Evolutionary conservation across 371 early-diverging fungal species (phyloP), one percentile per base, ranked within the genome.

Genomic region (Syncephalis fuscata): DNA sequence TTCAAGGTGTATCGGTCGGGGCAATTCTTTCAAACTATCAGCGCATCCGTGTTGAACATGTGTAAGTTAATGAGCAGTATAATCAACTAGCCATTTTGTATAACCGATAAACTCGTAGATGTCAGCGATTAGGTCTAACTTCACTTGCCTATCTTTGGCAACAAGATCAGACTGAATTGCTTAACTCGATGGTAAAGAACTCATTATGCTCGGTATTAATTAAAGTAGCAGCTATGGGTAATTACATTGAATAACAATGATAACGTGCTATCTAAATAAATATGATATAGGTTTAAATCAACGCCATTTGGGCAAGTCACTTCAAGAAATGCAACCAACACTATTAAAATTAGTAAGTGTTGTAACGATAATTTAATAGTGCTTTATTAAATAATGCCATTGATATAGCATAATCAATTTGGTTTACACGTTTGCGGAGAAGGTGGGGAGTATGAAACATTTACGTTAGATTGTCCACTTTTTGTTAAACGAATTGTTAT

Each of bases 391-490:
- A 32, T n/a, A 19, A 7, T 1, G 0, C 15, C 8, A 10, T 36
- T 19, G 11, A 22, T 15, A 14, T 56, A 75, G 82, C 70, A 82
- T 54, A 69, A 75, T 22, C 74, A 75, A 52, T 92, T 78, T 57
- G 92, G 85, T 23, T 60, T 85, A 19, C 91, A 99, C 63, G 73
- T 89, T 7, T 97, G 98, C 62, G 99, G 99, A 38, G 99, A 99
- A 67, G 99, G 99, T 40, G 99, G 99, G 19, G 99, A 99, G 66
- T 99, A 86, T 60, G 99, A 99, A 62, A 89, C 94, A 9, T 72
- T 98, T 41, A 92, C 93, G 0, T 54, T 98, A 27, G 98, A 99
- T 61, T 92, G 91, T 57, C 98, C 98, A 2, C 60, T 98, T n/a
- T 99, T 96, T 59, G 79, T 74, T 49, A 84, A 82, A 45, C 54